Evolutionary conservation across 2,329 filamentous ascomycete genomes (phyloP).

Genomic region (Polychaeton citri): DNA sequence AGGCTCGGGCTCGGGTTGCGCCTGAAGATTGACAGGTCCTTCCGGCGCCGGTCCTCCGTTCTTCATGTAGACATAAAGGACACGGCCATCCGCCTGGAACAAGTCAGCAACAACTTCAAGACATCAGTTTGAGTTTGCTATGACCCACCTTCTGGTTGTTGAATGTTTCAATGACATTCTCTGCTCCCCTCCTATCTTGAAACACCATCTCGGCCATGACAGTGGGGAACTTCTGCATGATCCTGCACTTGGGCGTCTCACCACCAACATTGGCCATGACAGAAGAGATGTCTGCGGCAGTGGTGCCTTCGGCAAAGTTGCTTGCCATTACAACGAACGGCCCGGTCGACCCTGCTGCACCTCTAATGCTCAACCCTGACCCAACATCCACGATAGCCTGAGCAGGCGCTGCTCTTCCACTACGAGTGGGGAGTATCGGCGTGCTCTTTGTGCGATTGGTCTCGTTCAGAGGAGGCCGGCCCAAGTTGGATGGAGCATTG

Average conservation of each 20-base stretch:
- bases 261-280: conserved; percentile 64
- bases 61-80: conserved; percentile 61
- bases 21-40: not conserved
- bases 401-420: conserved; percentile 1
- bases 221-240: conserved; percentile 55
- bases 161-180: conserved; percentile 62
- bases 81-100: conserved; percentile 56
- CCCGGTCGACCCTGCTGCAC: conserved; percentile 40
- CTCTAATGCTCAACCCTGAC: conserved; percentile 54
- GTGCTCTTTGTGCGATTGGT: not conserved
- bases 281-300: conserved; percentile 68
- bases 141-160: conserved; percentile 60
- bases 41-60: not conserved
- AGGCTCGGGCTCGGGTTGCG: not conserved
- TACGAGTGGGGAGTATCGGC: conserved; percentile 1
- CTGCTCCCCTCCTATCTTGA: conserved; percentile 56
- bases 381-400: conserved; percentile 13
- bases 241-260: conserved; percentile 50
- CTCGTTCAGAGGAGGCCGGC: not conserved
- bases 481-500: not conserved
- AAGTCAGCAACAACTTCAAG: conserved; percentile 6
- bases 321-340: conserved; percentile 62
- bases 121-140: not conserved
- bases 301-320: conserved; percentile 73
- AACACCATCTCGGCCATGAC: conserved; percentile 70